Evolutionary conservation across 345 rosid species (phyloP).

Genomic region (Aquilaria yunnanensis): DNA sequence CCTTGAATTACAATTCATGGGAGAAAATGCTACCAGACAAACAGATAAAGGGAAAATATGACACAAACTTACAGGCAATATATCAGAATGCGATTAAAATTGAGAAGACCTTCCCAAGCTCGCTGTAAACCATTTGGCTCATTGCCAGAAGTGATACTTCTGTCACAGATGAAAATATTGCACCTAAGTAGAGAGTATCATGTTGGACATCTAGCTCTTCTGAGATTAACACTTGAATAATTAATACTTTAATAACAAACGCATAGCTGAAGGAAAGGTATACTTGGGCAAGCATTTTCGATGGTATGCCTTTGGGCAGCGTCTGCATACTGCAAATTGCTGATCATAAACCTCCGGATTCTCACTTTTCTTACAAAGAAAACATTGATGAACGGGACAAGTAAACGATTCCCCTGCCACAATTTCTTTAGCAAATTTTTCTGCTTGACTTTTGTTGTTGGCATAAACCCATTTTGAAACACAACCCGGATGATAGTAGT

Average conservation of each 20-base stretch:
- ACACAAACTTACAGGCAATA: slow-evolving; percentile 54
- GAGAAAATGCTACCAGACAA: background rate
- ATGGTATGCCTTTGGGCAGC: slow-evolving; percentile 74
- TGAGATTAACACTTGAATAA: too few species aligned
- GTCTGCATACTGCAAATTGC: slow-evolving; percentile 68
- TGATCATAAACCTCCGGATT: slow-evolving; percentile 27
- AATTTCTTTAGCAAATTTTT: slow-evolving; percentile 31
- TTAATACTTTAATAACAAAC: background rate
- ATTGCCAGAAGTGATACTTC: slow-evolving; percentile 31
- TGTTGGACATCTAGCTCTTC: too few species aligned
- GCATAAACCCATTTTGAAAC: slow-evolving; percentile 46
- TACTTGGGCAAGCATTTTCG: slow-evolving; percentile 69
- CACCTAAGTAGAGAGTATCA: too few species aligned
- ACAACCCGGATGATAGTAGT: slow-evolving; percentile 65
- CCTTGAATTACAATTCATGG: too few species aligned
- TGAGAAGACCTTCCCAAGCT: slow-evolving; percentile 55
- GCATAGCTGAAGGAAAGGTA: slow-evolving; percentile 4
- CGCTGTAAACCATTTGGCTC: slow-evolving; percentile 28
- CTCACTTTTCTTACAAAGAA: slow-evolving; percentile 43
- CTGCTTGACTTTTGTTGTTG: slow-evolving; percentile 30
- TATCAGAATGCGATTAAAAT: slow-evolving; percentile 47
- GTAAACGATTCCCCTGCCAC: slow-evolving; percentile 46
- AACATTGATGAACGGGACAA: slow-evolving; percentile 65
- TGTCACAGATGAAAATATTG: slow-evolving; percentile 24
- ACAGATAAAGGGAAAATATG: background rate